A percentile compares a stretch with the other conserved stretches of the same genome.
Evolutionary conservation across 495 filamentous ascomycete species (phyloP).

Genomic region (Penicillium daleae): DNA sequence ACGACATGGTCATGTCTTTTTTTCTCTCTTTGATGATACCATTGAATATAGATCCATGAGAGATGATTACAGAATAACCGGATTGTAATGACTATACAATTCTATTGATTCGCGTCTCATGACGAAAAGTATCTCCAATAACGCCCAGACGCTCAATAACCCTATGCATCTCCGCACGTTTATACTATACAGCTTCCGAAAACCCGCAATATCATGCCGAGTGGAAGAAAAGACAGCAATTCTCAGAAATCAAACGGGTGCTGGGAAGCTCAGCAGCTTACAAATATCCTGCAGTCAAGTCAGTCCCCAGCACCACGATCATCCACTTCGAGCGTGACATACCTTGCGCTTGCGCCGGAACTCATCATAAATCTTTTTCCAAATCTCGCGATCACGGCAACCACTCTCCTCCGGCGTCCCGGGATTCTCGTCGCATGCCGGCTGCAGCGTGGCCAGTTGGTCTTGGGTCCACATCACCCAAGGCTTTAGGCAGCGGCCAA

Average conservation of each 20-base stretch:
- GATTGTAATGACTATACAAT: neutral
- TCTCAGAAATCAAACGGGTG: slow-evolving; percentile 39
- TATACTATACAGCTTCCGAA: slow-evolving; percentile 16
- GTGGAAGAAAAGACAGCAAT: neutral
- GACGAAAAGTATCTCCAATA: neutral
- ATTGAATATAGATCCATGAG: neutral
- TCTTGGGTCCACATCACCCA: slow-evolving; percentile 68
- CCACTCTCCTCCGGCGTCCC: slow-evolving; percentile 50
- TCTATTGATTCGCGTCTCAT: neutral
- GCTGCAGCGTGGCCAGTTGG: slow-evolving; percentile 59
- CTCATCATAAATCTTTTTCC: slow-evolving; percentile 73
- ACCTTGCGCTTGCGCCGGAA: slow-evolving; percentile 66
- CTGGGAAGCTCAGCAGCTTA: slow-evolving; percentile 52
- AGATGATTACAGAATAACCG: neutral
- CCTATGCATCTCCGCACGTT: neutral
- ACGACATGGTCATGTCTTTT: no score
- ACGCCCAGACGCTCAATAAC: neutral
- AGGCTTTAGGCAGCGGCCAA: slow-evolving; percentile 79
- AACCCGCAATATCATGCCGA: neutral
- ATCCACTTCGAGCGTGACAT: slow-evolving; percentile 13
- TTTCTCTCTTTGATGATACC: no score
- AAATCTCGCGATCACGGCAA: slow-evolving; percentile 67
- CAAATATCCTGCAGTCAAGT: slow-evolving; percentile 46
- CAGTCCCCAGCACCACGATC: slow-evolving; percentile 1
- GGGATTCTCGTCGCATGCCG: slow-evolving; percentile 57